Conservation (phyloP, 164 flowering plant species). For the Chimonanthus praecox region DNA sequence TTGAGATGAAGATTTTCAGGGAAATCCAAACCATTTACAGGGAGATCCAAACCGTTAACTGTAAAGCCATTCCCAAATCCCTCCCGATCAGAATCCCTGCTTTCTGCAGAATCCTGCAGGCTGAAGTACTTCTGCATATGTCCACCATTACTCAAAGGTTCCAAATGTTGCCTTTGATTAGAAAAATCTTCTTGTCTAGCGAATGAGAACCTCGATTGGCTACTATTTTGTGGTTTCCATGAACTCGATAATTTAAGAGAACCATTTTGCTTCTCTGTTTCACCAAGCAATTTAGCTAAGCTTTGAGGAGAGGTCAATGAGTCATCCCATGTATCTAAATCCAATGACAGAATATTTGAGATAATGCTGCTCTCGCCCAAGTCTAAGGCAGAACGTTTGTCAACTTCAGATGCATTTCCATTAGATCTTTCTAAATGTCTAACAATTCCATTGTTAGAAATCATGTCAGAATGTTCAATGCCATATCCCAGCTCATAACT, state of each 20-base stretch:
- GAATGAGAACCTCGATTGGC: constrained; percentile 49
- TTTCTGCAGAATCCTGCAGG: constrained; percentile 18
- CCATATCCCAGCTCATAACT: constrained; percentile 16
- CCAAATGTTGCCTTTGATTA: constrained; percentile 19
- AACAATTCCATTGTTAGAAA: constrained; percentile 23
- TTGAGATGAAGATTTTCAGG: constrained; percentile 6
- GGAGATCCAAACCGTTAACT: constrained; percentile 10
- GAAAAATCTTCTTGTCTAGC: constrained; percentile 37
- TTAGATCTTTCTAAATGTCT: constrained; percentile 19
- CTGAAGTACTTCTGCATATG: constrained; percentile 3
- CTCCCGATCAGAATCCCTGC: constrained; percentile 18
- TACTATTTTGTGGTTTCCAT: constrained; percentile 26
- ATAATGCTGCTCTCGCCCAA: constrained; percentile 49
- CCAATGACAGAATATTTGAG: constrained; percentile 50
- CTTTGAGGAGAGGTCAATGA: constrained; percentile 27
- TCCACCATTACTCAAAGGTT: constrained; percentile 14
- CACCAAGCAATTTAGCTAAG: constrained; percentile 29
- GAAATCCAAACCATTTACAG: constrained; percentile 12
- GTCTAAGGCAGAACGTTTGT: constrained; percentile 20
- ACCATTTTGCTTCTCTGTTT: constrained; percentile 23
- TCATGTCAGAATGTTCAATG: constrained; percentile 16
- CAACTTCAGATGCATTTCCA: constrained; percentile 7
- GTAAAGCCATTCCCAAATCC: constrained; percentile 21
- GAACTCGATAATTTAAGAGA: constrained; percentile 19
- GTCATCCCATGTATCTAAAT: constrained; percentile 41